Evolutionary conservation across 1,284 basidiomycete species (phyloP), one percentile per base, ranked within the genome.

Genomic region (Schizopora paradoxa): DNA sequence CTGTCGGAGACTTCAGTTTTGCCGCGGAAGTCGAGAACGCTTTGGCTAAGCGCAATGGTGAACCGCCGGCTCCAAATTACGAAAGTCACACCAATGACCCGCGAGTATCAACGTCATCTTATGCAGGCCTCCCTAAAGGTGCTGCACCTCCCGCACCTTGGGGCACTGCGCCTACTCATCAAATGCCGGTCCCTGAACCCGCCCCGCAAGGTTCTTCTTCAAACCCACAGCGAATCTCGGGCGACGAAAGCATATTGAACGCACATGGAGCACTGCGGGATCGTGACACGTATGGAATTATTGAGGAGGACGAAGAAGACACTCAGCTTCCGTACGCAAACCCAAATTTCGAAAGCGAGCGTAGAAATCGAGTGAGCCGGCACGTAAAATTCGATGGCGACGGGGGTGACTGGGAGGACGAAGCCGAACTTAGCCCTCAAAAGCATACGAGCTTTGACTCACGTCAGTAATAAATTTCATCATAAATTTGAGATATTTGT

Each of bases 1-100:
- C 40, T 16, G 43, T 23, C 22, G 13, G 27, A 18, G 25, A 31
- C 0, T 41, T 42, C 2, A 47, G 44, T 37, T 55, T 55, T 28
- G 45, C 52, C 32, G 43, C 54, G 6, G 48, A 51, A 29, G 45
- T 55, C 19, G 51, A 43, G 38, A 34, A 49, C n/a, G 51, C 54
- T 4, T 34, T 55, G 11, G n/a, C n/a, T n/a, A n/a, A n/a, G n/a
- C n/a, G n/a, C n/a, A n/a, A n/a, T n/a, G n/a, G n/a, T n/a, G n/a
- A n/a, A n/a, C n/a, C n/a, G n/a, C n/a, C n/a, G n/a, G 47, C 47
- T 5, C 47, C 47, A n/a, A 43, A 29, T 8, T 48, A 48, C 23
- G 41, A 48, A 23, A 14, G 41, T 8, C n/a, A n/a, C n/a, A n/a
- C n/a, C n/a, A n/a, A n/a, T n/a, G n/a, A n/a, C n/a, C n/a, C n/a